Evolutionary conservation across 768 basidiomycete species (phyloP).

Genomic region (Serendipita sp.): DNA sequence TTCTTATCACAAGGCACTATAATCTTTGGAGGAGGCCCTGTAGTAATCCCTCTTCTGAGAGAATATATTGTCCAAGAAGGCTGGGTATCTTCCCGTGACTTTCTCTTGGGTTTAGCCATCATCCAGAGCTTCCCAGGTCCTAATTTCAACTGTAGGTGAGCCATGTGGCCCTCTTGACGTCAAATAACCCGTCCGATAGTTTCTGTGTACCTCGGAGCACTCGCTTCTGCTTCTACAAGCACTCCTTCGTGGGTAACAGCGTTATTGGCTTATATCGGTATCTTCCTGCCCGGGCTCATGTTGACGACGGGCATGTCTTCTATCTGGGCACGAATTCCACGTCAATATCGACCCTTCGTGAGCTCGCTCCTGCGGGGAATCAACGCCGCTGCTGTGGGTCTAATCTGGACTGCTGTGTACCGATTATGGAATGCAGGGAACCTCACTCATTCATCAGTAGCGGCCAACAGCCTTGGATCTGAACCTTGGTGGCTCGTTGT

Average conservation of each 20-base stretch:
- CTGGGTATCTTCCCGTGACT: slow-evolving; percentile 37
- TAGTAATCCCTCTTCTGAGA: slow-evolving; percentile 36
- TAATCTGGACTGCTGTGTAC: slow-evolving; percentile 10
- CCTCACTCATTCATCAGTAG: background rate
- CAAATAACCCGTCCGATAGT: slow-evolving; percentile 8
- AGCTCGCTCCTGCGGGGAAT: slow-evolving; percentile 4
- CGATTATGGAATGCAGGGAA: slow-evolving; percentile 10
- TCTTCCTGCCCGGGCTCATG: slow-evolving; percentile 31
- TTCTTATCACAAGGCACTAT: background rate
- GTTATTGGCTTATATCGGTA: slow-evolving; percentile 31
- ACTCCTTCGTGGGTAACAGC: slow-evolving; percentile 22
- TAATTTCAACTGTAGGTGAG: slow-evolving; percentile 29
- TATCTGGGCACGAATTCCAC: background rate
- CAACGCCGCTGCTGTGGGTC: slow-evolving; percentile 8
- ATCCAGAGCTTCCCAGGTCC: slow-evolving; percentile 36
- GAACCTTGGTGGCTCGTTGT: slow-evolving; percentile 36
- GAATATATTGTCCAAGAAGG: slow-evolving; percentile 34
- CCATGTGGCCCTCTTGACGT: slow-evolving; percentile 8
- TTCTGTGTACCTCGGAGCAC: slow-evolving; percentile 33
- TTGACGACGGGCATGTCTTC: background rate
- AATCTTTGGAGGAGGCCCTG: slow-evolving; percentile 29
- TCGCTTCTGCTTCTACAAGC: slow-evolving; percentile 20
- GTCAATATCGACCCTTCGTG: background rate
- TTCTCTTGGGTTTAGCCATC: slow-evolving; percentile 35
- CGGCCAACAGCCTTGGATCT: slow-evolving; percentile 10